These are phyloP conservation scores for Lactarius pseudohatsudake DNA, from an alignment of 768 basidiomycete genomes.

Conservation along the genomic window DNA sequence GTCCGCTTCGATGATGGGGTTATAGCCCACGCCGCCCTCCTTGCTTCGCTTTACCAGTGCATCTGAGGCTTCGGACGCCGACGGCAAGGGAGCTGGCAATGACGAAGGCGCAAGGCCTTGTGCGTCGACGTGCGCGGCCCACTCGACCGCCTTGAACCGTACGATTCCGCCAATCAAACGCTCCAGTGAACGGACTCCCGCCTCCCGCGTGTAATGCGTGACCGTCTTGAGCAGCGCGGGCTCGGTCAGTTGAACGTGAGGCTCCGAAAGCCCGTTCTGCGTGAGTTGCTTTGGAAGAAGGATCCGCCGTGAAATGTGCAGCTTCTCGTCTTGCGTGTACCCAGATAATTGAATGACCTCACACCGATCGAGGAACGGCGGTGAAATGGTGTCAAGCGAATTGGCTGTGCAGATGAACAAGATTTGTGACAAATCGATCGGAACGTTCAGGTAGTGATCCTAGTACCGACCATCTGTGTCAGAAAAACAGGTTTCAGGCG, in stretches of 20 bases:
- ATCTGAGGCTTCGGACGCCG: neutral
- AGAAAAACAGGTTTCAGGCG: no score
- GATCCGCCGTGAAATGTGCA: conserved; percentile 84
- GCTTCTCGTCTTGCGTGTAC: conserved; percentile 89
- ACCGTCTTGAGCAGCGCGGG: no score
- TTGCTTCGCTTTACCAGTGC: neutral
- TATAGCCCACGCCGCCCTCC: conserved; percentile 41
- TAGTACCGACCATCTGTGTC: no score
- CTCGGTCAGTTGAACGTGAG: conserved; percentile 65
- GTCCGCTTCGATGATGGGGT: conserved; percentile 55
- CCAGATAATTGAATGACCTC: conserved; percentile 84
- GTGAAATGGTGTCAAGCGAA: conserved; percentile 82
- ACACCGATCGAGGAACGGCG: conserved; percentile 85
- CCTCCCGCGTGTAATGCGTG: no score
- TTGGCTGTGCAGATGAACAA: conserved; percentile 95
- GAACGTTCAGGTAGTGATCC: no score
- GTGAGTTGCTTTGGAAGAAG: conserved; percentile 84
- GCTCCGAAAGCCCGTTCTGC: conserved; percentile 68
- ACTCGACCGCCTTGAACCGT: no score
- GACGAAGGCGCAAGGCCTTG: conserved; percentile 30
- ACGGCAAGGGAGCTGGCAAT: conserved; percentile 8
- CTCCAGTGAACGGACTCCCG: no score
- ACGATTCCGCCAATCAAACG: no score
- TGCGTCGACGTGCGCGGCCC: conserved; percentile 58
- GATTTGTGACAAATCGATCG: no score